phyloP scores from a whole-genome alignment of 805 yeast species.

The Hanseniaspora lachancei region DNA sequence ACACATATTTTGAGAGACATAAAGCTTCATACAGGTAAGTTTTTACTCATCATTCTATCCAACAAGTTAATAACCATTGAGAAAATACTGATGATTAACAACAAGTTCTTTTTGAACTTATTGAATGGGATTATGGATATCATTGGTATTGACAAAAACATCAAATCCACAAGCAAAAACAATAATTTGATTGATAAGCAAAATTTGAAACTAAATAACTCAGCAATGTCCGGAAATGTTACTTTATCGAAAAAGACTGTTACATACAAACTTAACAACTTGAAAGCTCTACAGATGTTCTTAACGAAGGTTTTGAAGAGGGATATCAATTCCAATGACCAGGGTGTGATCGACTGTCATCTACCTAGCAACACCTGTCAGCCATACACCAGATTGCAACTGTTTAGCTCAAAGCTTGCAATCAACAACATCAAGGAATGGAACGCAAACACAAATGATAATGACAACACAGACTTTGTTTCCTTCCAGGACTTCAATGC shows the following conservation, averaged over 20 bases:
- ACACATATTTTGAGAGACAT: slow-evolving; percentile 73
- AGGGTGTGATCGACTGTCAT: slow-evolving; percentile 1
- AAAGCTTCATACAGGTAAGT: slow-evolving; percentile 60
- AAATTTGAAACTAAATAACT: slow-evolving; percentile 11
- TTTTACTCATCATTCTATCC: slow-evolving; percentile 27
- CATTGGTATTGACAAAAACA: slow-evolving; percentile 33
- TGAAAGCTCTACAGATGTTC: slow-evolving; percentile 8
- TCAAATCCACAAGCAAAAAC: slow-evolving; percentile 17
- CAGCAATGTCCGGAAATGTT: slow-evolving; percentile 16
- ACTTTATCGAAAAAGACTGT: slow-evolving; percentile 8
- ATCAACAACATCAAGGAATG: slow-evolving; percentile 11
- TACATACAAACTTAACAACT: slow-evolving; percentile 7
- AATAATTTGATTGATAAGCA: slow-evolving; percentile 25
- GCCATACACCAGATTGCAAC: slow-evolving; percentile 7
- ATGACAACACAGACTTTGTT: background rate
- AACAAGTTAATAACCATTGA: slow-evolving; percentile 7
- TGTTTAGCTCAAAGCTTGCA: slow-evolving; percentile 4
- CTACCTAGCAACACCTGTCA: slow-evolving; percentile 5
- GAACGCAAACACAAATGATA: background rate
- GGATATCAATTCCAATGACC: background rate
- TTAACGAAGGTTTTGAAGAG: slow-evolving; percentile 2
- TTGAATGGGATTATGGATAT: slow-evolving; percentile 54
- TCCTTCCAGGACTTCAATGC: slow-evolving; percentile 12
- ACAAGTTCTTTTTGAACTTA: slow-evolving; percentile 56
- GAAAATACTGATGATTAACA: slow-evolving; percentile 45